phyloP scores from a whole-genome alignment of 1,284 basidiomycete genomes.

The Apiotrichum gracile region DNA sequence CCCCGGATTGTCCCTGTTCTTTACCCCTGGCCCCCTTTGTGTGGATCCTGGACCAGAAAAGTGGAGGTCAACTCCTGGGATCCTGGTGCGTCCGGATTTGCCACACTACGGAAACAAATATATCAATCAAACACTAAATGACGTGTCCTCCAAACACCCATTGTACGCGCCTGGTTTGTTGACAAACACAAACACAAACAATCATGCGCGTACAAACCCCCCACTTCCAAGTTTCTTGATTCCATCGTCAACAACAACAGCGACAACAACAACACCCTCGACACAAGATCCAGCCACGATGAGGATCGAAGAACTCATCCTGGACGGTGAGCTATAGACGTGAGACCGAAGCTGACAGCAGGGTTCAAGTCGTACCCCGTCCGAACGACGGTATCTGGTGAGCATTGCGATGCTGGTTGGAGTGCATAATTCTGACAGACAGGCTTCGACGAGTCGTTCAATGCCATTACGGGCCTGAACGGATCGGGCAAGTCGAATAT shows the following conservation, averaged over 20 bases:
- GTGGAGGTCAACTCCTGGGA: no score
- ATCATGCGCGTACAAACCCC: not conserved
- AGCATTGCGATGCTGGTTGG: slow-evolving; percentile 1
- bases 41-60: no score
- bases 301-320: slow-evolving; percentile 74
- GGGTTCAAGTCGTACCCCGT: slow-evolving; percentile 97
- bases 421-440: slow-evolving; percentile 6
- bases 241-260: not conserved
- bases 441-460: slow-evolving; percentile 94
- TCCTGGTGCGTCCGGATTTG: no score
- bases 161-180: slow-evolving; percentile 2
- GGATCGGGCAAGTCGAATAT: slow-evolving; percentile 92
- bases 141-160: not conserved
- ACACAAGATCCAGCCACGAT: slow-evolving; percentile 46
- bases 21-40: no score
- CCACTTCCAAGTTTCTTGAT: not conserved
- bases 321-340: slow-evolving; percentile 55
- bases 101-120: not conserved
- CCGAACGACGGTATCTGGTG: slow-evolving; percentile 74
- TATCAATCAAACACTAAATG: not conserved
- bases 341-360: slow-evolving; percentile 31
- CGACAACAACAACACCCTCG: not conserved
- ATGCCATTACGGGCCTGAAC: slow-evolving; percentile 94
- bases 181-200: not conserved
- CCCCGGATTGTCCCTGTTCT: no score